Conservation (phyloP, 495 filamentous ascomycete species). For the Cudoniella acicularis region DNA sequence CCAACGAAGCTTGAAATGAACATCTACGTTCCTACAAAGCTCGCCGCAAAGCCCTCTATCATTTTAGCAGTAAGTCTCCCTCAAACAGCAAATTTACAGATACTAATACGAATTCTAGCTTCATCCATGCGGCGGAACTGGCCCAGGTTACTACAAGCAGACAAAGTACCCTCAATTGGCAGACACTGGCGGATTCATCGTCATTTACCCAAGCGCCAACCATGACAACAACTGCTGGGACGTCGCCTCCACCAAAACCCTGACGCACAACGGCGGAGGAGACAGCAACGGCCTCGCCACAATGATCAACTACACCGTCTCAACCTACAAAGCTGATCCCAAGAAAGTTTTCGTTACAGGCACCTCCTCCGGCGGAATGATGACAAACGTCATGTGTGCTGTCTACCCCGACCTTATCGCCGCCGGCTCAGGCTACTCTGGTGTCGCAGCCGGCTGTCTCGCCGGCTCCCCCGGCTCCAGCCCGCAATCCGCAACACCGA, state of each 20-base stretch:
- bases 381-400: constrained; percentile 41
- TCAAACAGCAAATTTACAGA: constrained; percentile 15
- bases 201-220: constrained; percentile 40
- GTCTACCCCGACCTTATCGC: constrained; percentile 39
- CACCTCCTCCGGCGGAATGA: constrained; percentile 48
- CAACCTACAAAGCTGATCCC: constrained; percentile 42
- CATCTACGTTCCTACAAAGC: constrained; percentile 34
- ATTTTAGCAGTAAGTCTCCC: constrained; percentile 34
- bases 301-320: constrained; percentile 42
- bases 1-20: constrained; percentile 38
- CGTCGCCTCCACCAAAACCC: constrained; percentile 34
- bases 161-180: constrained; percentile 37
- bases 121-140: constrained; percentile 40
- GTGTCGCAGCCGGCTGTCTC: constrained; percentile 36
- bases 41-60: constrained; percentile 35
- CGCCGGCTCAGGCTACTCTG: constrained; percentile 37
- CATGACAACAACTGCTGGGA: constrained; percentile 47
- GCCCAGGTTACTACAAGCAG: constrained; percentile 33
- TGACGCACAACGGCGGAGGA: constrained; percentile 40
- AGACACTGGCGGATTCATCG: constrained; percentile 41
- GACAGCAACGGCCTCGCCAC: constrained; percentile 39
- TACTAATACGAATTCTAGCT: no score
- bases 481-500: constrained; percentile 36
- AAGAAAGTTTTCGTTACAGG: constrained; percentile 43
- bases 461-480: constrained; percentile 30